Conservation (phyloP, 2,329 filamentous ascomycete species). For the Huntiella savannae region DNA sequence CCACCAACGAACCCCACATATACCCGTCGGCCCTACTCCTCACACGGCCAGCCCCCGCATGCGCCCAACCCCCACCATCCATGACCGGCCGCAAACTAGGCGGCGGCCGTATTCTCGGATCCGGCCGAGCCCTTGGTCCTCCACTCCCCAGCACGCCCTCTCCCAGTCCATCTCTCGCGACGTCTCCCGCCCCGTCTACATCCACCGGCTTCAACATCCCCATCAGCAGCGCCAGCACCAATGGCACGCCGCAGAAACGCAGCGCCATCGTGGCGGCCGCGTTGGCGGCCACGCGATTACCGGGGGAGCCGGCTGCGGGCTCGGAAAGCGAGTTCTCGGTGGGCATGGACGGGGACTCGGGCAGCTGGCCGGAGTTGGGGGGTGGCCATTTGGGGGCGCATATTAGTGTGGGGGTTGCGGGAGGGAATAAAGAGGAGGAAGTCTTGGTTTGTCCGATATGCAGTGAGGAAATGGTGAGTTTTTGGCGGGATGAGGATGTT, state of each 20-base stretch:
- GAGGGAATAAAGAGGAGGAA: conserved; percentile 33
- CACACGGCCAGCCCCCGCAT: background rate
- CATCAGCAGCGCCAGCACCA: background rate
- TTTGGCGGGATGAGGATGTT: background rate
- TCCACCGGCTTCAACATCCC: conserved; percentile 1
- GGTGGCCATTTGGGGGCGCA: conserved; percentile 64
- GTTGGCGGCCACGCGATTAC: background rate
- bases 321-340: conserved; percentile 30
- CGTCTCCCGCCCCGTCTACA: conserved; percentile 6
- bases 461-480: conserved; percentile 79
- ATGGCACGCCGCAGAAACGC: conserved; percentile 1
- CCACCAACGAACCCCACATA: no score
- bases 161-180: conserved; percentile 21
- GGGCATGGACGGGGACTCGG: conserved; percentile 13
- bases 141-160: conserved; percentile 21
- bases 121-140: conserved; percentile 62
- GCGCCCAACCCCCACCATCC: conserved; percentile 8
- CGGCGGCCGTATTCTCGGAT: conserved; percentile 80
- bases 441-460: conserved; percentile 91
- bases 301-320: background rate
- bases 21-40: background rate
- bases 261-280: background rate
- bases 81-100: conserved; percentile 81
- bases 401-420: conserved; percentile 47
- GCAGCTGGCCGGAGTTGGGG: conserved; percentile 40